A percentile compares a stretch with the other conserved stretches of the same genome.
Conservation (phyloP, 2,329 filamentous ascomycete species). For the Aspergillus persii region DNA sequence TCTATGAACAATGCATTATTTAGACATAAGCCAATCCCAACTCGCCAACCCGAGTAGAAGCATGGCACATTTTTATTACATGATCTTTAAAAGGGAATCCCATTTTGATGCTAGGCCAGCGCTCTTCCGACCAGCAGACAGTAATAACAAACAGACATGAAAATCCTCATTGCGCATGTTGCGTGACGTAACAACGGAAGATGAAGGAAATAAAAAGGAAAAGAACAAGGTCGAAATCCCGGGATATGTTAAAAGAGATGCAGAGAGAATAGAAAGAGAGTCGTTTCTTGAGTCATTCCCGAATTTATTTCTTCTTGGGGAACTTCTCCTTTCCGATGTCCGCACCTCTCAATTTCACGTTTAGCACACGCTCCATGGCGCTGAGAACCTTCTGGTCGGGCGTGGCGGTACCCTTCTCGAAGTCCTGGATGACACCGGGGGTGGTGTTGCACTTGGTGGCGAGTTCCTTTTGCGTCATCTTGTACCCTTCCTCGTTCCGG, state of each 20-base stretch:
- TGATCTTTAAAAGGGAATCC: constrained; percentile 10
- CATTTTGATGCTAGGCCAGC: constrained; percentile 31
- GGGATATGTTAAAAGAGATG: constrained; percentile 25
- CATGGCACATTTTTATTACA: constrained; percentile 1
- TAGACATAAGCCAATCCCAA: not conserved
- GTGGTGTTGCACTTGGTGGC: constrained; percentile 90
- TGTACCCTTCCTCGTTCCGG: constrained; percentile 78
- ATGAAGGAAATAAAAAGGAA: not conserved
- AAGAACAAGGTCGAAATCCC: constrained; percentile 1
- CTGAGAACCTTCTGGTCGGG: constrained; percentile 81
- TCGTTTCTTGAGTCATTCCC: constrained; percentile 6
- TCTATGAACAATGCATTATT: not conserved
- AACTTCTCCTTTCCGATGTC: constrained; percentile 85
- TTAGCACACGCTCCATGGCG: constrained; percentile 78
- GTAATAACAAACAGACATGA: constrained; percentile 9
- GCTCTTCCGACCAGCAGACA: constrained; percentile 34
- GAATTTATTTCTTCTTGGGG: constrained; percentile 65
- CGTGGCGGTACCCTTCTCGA: constrained; percentile 74
- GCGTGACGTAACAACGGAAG: constrained; percentile 19
- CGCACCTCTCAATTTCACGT: constrained; percentile 79
- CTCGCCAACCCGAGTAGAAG: not conserved
- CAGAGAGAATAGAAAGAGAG: constrained; percentile 8
- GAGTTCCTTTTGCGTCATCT: constrained; percentile 90
- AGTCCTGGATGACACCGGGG: constrained; percentile 73
- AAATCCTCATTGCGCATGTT: constrained; percentile 15